Conservation (phyloP, 768 basidiomycete species). For the Galerina sulciceps region DNA sequence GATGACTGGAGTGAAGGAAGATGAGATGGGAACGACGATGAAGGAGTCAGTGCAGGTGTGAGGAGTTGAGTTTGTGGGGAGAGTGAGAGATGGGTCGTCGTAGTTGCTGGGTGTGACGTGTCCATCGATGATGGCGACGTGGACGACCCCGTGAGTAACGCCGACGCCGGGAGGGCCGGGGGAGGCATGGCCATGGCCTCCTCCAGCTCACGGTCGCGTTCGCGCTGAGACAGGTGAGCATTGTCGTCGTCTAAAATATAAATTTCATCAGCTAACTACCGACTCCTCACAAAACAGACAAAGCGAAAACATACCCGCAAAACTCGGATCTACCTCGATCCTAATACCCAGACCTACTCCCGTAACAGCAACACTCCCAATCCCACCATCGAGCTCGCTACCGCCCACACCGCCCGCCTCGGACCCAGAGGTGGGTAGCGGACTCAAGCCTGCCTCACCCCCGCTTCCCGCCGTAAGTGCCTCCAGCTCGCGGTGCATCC, state of each 20-base stretch:
- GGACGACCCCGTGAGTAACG: background rate
- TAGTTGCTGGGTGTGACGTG: background rate
- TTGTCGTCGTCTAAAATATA: background rate
- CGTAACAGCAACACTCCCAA: background rate
- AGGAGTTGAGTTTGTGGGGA: too few relatives aligned
- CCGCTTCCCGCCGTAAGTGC: constrained; percentile 21
- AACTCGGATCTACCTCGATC: constrained; percentile 5
- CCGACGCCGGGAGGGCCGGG: background rate
- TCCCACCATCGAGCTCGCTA: background rate
- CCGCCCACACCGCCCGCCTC: background rate
- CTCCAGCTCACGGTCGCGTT: too few relatives aligned
- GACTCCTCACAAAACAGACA: background rate
- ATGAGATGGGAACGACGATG: background rate
- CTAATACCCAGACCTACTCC: constrained; percentile 7
- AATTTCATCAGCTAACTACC: background rate
- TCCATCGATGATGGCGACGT: background rate
- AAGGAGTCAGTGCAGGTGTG: too few relatives aligned
- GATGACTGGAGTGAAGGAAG: background rate
- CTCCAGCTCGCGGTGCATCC: constrained; percentile 38
- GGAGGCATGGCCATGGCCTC: background rate
- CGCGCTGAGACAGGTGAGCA: background rate
- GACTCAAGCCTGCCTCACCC: background rate
- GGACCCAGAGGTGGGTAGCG: background rate
- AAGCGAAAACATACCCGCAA: background rate
- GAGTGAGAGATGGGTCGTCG: too few relatives aligned